These are phyloP conservation scores for Ceratocystis diversiconidia DNA, from an alignment of 2,329 filamentous ascomycete species.

Conservation along the genomic window DNA sequence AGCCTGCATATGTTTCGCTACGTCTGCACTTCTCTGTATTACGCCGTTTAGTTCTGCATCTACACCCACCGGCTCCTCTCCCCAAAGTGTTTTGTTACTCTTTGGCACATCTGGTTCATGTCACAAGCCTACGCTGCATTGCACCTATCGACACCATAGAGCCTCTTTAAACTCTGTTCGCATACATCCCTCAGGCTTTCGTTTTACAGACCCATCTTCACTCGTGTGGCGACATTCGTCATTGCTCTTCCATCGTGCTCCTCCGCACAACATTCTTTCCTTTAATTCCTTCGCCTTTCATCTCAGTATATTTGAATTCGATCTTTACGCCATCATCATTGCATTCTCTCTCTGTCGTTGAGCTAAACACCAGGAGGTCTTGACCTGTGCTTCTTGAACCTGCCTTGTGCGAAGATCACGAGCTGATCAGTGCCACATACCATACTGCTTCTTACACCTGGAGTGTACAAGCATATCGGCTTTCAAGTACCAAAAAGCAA, in stretches of 20 bases:
- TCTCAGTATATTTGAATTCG: background rate
- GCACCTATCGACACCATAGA: background rate
- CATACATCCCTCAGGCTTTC: background rate
- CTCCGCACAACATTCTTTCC: background rate
- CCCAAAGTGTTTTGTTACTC: background rate
- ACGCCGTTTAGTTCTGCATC: background rate
- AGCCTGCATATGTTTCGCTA: background rate
- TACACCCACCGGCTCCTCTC: background rate
- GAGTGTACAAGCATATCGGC: background rate
- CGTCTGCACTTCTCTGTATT: background rate
- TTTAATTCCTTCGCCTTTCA: background rate
- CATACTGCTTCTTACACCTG: conserved; percentile 1
- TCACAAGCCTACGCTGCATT: background rate
- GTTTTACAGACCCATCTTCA: background rate
- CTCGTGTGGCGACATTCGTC: background rate
- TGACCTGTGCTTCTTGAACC: background rate
- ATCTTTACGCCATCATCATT: background rate
- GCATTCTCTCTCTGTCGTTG: background rate
- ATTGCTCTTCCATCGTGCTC: background rate
- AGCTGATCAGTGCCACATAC: background rate
- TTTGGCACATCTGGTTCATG: background rate
- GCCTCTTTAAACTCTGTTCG: background rate
- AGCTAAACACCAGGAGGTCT: background rate
- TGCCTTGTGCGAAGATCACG: background rate
- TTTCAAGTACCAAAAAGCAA: background rate